These are phyloP conservation scores for Paramecium tetraurelia DNA, from an alignment of 73 alveolate species.

Conservation along the genomic window DNA sequence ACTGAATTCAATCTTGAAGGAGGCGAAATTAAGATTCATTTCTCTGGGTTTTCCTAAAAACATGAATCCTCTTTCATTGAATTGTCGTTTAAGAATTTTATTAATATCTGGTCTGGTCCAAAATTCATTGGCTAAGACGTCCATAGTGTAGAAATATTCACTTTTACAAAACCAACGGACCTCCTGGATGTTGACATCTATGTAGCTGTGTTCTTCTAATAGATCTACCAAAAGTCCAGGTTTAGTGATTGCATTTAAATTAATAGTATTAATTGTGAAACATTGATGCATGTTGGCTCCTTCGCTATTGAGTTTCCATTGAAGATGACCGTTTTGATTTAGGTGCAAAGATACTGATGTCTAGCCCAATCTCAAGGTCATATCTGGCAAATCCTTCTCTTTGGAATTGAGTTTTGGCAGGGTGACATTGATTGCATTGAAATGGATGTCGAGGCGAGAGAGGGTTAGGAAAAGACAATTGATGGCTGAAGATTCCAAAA, in stretches of 20 bases:
- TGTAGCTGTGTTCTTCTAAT: not conserved
- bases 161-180: not conserved
- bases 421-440: not conserved
- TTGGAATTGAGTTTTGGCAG: conserved; percentile 6
- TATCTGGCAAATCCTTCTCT: not conserved
- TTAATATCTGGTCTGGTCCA: conserved; percentile 35
- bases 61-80: conserved; percentile 4
- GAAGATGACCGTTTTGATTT: not conserved
- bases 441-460: not conserved
- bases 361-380: not conserved
- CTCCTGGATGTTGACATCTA: not conserved
- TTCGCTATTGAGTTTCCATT: not conserved
- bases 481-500: not conserved
- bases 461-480: not conserved
- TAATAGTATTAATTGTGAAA: not conserved
- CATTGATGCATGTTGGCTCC: not conserved
- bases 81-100: conserved; percentile 11
- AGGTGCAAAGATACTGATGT: not conserved
- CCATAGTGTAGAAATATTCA: conserved; percentile 37
- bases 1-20: not conserved
- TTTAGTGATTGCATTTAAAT: not conserved
- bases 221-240: not conserved
- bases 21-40: not conserved
- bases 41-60: conserved; percentile 17
- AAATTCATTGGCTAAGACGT: conserved; percentile 26